Evolutionary conservation across 192 early-diverging fungal genomes (phyloP).

Genomic region (Linnemannia elongata): DNA sequence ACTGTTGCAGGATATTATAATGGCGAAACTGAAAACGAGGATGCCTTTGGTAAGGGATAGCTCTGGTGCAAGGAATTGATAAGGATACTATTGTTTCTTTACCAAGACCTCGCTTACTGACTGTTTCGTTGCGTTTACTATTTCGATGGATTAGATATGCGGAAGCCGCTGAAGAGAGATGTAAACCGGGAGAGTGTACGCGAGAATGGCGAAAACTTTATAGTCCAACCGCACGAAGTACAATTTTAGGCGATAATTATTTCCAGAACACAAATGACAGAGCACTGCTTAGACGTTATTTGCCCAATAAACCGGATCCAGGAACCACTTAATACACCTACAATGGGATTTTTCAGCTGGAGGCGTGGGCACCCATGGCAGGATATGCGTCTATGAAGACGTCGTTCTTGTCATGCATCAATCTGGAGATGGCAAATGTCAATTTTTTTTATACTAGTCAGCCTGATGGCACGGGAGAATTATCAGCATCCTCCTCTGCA

Average conservation of each 20-base stretch:
- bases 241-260: conserved; percentile 16
- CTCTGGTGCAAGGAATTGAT: background rate
- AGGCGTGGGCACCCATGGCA: background rate
- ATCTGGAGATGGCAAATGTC: background rate
- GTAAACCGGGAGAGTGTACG: conserved; percentile 71
- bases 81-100: background rate
- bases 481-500: background rate
- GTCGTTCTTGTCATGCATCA: background rate
- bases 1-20: conserved; percentile 92
- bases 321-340: no score
- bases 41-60: conserved; percentile 82
- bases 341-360: background rate
- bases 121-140: background rate
- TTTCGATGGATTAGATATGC: conserved; percentile 82
- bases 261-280: background rate
- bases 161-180: conserved; percentile 92
- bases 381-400: background rate
- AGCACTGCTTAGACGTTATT: background rate
- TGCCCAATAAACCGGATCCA: background rate
- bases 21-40: conserved; percentile 75
- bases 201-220: conserved; percentile 66
- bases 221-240: conserved; percentile 62
- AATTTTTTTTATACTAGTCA: background rate
- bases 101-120: background rate
- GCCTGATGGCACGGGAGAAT: background rate